These are phyloP conservation scores for Barnettozyma sucrosica DNA, from an alignment of 805 yeast species.

Conservation along the genomic window DNA sequence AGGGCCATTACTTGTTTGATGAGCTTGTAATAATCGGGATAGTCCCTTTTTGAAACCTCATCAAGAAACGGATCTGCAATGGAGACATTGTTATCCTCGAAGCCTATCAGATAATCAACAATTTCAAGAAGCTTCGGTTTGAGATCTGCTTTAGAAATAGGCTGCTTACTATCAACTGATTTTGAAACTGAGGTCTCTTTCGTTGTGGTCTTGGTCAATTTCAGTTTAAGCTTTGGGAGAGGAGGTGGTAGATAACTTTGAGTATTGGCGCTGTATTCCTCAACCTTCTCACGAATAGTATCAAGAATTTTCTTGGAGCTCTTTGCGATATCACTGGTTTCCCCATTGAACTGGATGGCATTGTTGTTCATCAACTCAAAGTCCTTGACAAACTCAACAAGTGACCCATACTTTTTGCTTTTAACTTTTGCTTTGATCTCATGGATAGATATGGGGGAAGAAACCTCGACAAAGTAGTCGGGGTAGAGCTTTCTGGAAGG, in stretches of 20 bases:
- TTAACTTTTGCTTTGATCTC: constrained; percentile 52
- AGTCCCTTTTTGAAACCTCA: constrained; percentile 60
- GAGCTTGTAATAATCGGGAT: constrained; percentile 76
- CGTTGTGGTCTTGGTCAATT: constrained; percentile 2
- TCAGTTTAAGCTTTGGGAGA: constrained; percentile 18
- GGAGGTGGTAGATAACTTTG: constrained; percentile 27
- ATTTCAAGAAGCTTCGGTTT: constrained; percentile 15
- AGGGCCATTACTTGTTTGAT: constrained; percentile 74
- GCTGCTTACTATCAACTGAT: background rate
- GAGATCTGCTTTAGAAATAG: background rate
- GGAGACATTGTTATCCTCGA: constrained; percentile 27
- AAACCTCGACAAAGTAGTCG: constrained; percentile 68
- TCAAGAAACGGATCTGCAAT: constrained; percentile 70
- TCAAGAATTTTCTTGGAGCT: constrained; percentile 55
- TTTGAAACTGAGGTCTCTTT: background rate
- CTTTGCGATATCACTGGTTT: constrained; percentile 55
- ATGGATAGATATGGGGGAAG: constrained; percentile 63
- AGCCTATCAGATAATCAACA: constrained; percentile 17
- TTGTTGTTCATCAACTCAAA: constrained; percentile 63
- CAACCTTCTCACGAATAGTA: constrained; percentile 45
- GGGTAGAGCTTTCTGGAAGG: constrained; percentile 75
- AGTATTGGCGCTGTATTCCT: constrained; percentile 7
- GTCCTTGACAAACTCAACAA: constrained; percentile 47
- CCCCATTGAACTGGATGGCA: constrained; percentile 69
- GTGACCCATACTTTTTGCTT: constrained; percentile 29